Base-by-base conservation (phyloP, 805 yeast genomes). In the Candida coquimbonensis region DNA sequence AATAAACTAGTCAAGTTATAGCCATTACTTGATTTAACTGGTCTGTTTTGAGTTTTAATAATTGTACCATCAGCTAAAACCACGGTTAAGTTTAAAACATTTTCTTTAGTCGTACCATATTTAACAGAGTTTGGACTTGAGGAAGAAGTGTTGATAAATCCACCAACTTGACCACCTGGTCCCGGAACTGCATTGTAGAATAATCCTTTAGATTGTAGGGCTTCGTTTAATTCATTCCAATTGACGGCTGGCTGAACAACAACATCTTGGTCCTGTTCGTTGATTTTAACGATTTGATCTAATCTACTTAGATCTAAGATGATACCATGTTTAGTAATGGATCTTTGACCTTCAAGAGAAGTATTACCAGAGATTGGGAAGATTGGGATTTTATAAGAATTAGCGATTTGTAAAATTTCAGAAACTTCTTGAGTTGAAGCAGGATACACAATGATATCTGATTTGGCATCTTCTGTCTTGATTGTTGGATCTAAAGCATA, bases 1-100 rank as follows among this genome's bases (percentile, higher is more conserved):
- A 85, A 83, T 49, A 85, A 63, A 14, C 83, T 81, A 39, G 84
- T 86, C 59, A 85, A 67, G 54, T 83, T 84, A 60, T 85, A 86
- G 14, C 93, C 93, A 7, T 91, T 89, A 51, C 86, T 74, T 1
- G 89, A 75, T 55, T 86, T 85, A 54, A 84, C 71, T 7, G 93
- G 90, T 58, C 93, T 70, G 53, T 75, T 78, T 50, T 78, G 77
- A 1, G 95, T 85, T 65, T 83, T 85, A 43, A 85, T 68, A 31
- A 86, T 66, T 1, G 88, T 80, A 2, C 93, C 95, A 62, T 85
- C 95, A 12, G 93, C 86, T 40, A 85, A 64, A 7, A 86, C 93
- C 21, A 84, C 85, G 0, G 87, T 86, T 48, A 84, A 60, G 47
- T 75, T 75, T 27, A 84, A 60, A 1, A 82, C 78, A 58, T 83